A percentile compares a stretch with the other conserved stretches of the same genome.
phyloP scores from a whole-genome alignment of 164 flowering plant genomes.

The Chimonanthus salicifolius region DNA sequence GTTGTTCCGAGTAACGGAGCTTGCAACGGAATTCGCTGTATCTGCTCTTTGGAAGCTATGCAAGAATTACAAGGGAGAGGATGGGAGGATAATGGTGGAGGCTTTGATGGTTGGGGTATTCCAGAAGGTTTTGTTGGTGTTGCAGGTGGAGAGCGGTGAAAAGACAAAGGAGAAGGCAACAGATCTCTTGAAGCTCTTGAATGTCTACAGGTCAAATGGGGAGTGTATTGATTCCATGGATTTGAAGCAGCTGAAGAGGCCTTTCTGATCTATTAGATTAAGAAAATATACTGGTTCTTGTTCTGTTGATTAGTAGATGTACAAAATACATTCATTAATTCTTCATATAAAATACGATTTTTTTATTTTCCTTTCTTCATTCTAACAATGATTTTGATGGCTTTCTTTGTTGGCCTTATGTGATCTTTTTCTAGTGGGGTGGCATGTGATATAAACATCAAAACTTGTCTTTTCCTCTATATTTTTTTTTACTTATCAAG shows the following conservation, averaged over 20 bases:
- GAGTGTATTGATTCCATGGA: constrained; percentile 72
- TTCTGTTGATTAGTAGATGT: too few species aligned
- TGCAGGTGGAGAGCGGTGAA: constrained; percentile 72
- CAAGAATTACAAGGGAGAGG: constrained; percentile 31
- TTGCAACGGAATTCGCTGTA: constrained; percentile 62
- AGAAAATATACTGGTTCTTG: too few species aligned
- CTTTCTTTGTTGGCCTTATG: too few species aligned
- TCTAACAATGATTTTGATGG: too few species aligned
- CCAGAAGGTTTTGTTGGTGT: constrained; percentile 67
- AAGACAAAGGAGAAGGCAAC: constrained; percentile 64
- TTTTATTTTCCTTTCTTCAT: too few species aligned
- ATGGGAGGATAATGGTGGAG: constrained; percentile 34
- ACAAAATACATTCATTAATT: too few species aligned
- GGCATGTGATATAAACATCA: too few species aligned
- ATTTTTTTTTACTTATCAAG: too few species aligned
- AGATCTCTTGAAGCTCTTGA: constrained; percentile 68
- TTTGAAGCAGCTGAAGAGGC: constrained; percentile 59
- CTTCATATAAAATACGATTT: too few species aligned
- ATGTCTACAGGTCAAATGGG: constrained; percentile 33
- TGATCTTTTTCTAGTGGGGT: too few species aligned
- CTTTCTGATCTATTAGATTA: constrained; percentile 26
- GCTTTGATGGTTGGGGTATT: constrained; percentile 69
- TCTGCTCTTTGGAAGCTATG: constrained; percentile 64
- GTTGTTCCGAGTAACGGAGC: constrained; percentile 53
- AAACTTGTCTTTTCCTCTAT: too few species aligned